Evolutionary conservation across 2,329 filamentous ascomycete genomes (phyloP).

Genomic region (Colletotrichum liaoningense): DNA sequence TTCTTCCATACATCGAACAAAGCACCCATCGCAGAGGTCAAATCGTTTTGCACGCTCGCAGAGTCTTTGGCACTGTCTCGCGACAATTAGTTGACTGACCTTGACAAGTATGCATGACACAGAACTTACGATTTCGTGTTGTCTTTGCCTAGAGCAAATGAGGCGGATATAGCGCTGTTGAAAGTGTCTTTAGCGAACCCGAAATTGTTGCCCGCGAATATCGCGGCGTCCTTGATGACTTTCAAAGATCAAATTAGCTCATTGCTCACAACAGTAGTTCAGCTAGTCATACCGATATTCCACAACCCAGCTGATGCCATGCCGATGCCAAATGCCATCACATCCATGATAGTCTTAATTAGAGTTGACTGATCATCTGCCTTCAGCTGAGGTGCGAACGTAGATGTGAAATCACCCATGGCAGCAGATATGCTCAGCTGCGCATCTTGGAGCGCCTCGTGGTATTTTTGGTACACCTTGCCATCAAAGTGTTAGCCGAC

Average conservation of each 20-base stretch:
- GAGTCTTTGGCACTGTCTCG: conserved; percentile 16
- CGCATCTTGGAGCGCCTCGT: conserved; percentile 16
- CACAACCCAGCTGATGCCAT: conserved; percentile 5
- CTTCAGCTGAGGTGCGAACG: conserved; percentile 1
- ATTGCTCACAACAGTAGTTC: too few relatives aligned
- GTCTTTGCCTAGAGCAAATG: conserved; percentile 3
- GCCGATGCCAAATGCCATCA: background rate
- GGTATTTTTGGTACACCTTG: conserved; percentile 13
- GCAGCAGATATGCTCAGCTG: background rate
- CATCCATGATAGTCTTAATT: background rate
- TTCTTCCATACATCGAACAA: conserved; percentile 26
- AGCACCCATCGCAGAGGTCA: background rate
- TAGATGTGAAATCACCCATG: conserved; percentile 5
- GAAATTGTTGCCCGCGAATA: background rate
- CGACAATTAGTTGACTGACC: background rate
- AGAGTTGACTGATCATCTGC: background rate
- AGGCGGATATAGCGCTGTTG: background rate
- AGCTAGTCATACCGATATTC: conserved; percentile 2
- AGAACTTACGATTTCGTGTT: background rate
- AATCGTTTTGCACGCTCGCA: background rate
- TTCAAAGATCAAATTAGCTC: background rate
- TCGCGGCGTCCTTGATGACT: conserved; percentile 9
- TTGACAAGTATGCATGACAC: background rate
- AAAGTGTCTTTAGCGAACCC: conserved; percentile 5
- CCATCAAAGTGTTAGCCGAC: background rate